Evolutionary conservation across 1,284 basidiomycete species (phyloP), one percentile per base, ranked within the genome.

Genomic region (Sanghuangporus weigelae): DNA sequence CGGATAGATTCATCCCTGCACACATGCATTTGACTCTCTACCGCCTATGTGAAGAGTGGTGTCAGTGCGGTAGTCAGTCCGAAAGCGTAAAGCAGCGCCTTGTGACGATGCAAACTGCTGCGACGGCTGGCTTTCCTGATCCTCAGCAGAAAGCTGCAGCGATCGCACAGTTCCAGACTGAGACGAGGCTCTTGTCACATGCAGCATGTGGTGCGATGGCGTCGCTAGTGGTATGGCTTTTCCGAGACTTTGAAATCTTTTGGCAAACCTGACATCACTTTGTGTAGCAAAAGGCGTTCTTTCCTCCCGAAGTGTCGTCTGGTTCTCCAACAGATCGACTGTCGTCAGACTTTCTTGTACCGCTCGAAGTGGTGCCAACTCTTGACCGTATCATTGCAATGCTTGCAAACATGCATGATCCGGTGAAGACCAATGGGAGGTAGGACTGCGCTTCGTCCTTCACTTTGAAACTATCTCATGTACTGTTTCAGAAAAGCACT

Each of bases 21-120:
- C 85, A 92, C 61, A 87, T 89, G 75, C 87, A 94, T 69, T 79
- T 95, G 7, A 84, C 87, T 7, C 78, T 98, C 57, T 97, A 93
- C 75, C 84, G 89, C 53, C 78, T 95, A 49, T 96, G 95, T 70
- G 92, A 95, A 73, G 95, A 96, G 69, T 98, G 96, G 96, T 96
- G 95, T 73, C 87, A 92, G 68, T 82, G 92, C 60, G 93, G 92
- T 7, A 84, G 86, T 55, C 85, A 93, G 69, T 84, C 86, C 1
- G 92, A 93, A 65, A 78, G 80, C 14, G 85, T 87, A 31, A 91
- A 87, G 71, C 90, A 89, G 64, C 84, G 92, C 59, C 78, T 92
- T 55, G 83, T 87, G 31, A 74, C 84, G 59, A 94, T 94, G 82
- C 85, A 94, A 67, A 85, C 85, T 65, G 82, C 84, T 7, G 87